phyloP scores from a whole-genome alignment of 805 yeast species.

The Ogataea methylovora region DNA sequence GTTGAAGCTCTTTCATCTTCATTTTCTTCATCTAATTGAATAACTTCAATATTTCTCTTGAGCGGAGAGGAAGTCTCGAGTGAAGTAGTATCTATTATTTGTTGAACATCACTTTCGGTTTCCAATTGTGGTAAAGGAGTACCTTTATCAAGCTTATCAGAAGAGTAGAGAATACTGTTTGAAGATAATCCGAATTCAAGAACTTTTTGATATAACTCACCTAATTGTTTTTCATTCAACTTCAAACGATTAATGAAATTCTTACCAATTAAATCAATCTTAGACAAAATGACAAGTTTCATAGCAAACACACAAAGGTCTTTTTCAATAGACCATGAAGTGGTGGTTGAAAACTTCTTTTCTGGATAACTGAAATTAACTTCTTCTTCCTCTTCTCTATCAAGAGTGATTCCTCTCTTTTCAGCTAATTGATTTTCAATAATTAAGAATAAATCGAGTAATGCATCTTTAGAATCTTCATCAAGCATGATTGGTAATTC shows the following conservation, averaged over 20 bases:
- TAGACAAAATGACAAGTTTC: conserved; percentile 15
- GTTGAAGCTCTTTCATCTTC: background rate
- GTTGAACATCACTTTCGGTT: too few species aligned
- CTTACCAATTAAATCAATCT: conserved; percentile 9
- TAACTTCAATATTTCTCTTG: background rate
- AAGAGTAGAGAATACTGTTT: background rate
- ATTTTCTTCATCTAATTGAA: background rate
- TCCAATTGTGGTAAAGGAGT: too few species aligned
- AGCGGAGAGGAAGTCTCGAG: background rate
- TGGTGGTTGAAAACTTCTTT: too few species aligned
- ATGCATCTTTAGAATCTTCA: conserved; percentile 11
- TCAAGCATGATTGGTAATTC: background rate
- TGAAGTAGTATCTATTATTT: too few species aligned
- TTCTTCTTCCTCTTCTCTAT: conserved; percentile 45
- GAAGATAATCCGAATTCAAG: conserved; percentile 1
- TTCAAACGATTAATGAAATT: conserved; percentile 12
- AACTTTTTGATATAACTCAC: conserved; percentile 9
- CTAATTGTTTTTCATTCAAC: conserved; percentile 17
- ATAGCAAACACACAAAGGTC: conserved; percentile 15
- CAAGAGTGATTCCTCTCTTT: conserved; percentile 30
- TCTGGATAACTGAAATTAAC: conserved; percentile 14
- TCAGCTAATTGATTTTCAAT: conserved; percentile 41
- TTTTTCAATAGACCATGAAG: background rate
- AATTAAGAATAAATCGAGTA: conserved; percentile 37
- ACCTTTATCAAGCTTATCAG: too few species aligned